These are phyloP conservation scores for Avena atlantica DNA, from an alignment of 176 grass and related monocot species.

Conservation along the genomic window DNA sequence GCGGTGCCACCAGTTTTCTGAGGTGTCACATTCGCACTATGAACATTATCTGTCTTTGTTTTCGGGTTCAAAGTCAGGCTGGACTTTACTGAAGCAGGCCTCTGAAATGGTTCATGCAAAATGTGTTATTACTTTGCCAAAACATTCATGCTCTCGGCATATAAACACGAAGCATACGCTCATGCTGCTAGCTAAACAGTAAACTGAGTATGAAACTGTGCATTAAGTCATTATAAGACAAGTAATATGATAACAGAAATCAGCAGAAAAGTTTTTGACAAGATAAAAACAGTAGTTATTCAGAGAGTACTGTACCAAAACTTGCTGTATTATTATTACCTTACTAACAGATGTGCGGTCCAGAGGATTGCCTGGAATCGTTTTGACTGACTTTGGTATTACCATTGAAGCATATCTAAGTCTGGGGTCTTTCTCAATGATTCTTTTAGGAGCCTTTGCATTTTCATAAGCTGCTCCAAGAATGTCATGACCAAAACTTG, in stretches of 20 bases:
- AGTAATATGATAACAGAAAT: background rate
- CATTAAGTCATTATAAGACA: background rate
- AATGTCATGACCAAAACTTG: conserved; percentile 19
- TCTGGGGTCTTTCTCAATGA: conserved; percentile 38
- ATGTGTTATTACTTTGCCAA: conserved; percentile 41
- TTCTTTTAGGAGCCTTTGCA: conserved; percentile 42
- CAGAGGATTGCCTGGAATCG: conserved; percentile 35
- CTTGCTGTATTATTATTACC: conserved; percentile 42
- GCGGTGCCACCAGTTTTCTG: conserved; percentile 41
- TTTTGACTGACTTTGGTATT: conserved; percentile 51
- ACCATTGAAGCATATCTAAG: conserved; percentile 45
- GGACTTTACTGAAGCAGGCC: conserved; percentile 41
- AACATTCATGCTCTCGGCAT: background rate
- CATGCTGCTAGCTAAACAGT: background rate
- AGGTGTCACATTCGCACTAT: conserved; percentile 42
- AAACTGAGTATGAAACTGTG: background rate
- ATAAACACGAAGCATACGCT: conserved; percentile 10
- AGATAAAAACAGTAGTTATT: background rate
- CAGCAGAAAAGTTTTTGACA: background rate
- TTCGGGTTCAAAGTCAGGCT: conserved; percentile 51
- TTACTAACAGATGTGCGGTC: conserved; percentile 48
- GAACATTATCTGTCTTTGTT: conserved; percentile 45
- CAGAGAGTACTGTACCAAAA: background rate
- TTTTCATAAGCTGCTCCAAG: conserved; percentile 33
- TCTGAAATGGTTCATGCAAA: conserved; percentile 54